A percentile compares a stretch with the other conserved stretches of the same genome.
Conservation (phyloP, 1,139 yeast species). For the Debaryomyces robertsiae region DNA sequence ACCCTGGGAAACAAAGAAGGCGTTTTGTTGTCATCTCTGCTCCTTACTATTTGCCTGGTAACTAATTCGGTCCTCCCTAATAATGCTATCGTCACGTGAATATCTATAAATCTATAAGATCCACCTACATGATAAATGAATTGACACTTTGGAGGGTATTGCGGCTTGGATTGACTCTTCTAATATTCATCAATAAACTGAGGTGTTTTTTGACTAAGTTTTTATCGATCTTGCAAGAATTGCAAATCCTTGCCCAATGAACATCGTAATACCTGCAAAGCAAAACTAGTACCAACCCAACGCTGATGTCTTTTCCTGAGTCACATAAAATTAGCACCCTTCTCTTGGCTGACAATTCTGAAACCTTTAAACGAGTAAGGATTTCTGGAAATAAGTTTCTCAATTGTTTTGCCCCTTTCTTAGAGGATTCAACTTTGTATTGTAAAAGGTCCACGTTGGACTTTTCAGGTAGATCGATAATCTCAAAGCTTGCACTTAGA, state of each 20-base stretch:
- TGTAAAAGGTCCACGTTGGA: slow-evolving; percentile 16
- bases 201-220: slow-evolving; percentile 59
- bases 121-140: slow-evolving; percentile 34
- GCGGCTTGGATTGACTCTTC: slow-evolving; percentile 71
- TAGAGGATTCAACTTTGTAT: slow-evolving; percentile 46
- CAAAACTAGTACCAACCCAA: slow-evolving; percentile 58
- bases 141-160: slow-evolving; percentile 72
- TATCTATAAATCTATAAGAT: neutral
- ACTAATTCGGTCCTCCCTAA: no score
- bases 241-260: slow-evolving; percentile 34
- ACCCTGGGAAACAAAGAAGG: slow-evolving; percentile 46
- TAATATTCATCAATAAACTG: slow-evolving; percentile 45
- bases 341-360: slow-evolving; percentile 10
- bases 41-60: neutral
- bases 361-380: slow-evolving; percentile 22
- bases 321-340: slow-evolving; percentile 56
- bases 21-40: slow-evolving; percentile 15
- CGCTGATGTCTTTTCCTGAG: slow-evolving; percentile 65
- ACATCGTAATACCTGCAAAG: slow-evolving; percentile 49
- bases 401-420: slow-evolving; percentile 64
- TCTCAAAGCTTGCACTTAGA: slow-evolving; percentile 24
- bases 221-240: slow-evolving; percentile 41
- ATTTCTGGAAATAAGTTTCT: slow-evolving; percentile 46
- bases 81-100: slow-evolving; percentile 1
- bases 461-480: slow-evolving; percentile 25